phyloP scores from a whole-genome alignment of 768 basidiomycete genomes.

The Mycena chlorophos region DNA sequence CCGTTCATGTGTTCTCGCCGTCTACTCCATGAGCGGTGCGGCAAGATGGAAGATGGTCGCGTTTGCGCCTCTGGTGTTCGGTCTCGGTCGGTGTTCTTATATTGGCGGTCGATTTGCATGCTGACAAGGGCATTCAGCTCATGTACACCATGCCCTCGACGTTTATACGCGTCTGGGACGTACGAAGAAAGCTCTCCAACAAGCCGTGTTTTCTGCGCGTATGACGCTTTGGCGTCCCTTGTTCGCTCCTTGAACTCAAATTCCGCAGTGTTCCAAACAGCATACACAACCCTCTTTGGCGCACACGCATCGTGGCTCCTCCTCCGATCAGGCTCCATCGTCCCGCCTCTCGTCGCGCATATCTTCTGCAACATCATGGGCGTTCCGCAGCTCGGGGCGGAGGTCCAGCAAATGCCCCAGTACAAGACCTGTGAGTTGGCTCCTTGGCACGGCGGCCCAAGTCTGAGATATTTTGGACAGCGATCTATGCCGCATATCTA shows the following conservation, averaged over 20 bases:
- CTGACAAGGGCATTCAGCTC: conserved; percentile 53
- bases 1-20: conserved; percentile 76
- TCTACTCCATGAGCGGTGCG: conserved; percentile 66
- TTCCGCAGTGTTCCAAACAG: conserved; percentile 77
- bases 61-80: conserved; percentile 83
- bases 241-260: not conserved
- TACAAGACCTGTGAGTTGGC: conserved; percentile 49
- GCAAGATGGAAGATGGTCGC: conserved; percentile 66
- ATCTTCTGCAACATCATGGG: conserved; percentile 96
- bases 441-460: not conserved
- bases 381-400: conserved; percentile 64
- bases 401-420: conserved; percentile 53
- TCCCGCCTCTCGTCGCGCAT: conserved; percentile 78
- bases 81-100: conserved; percentile 59
- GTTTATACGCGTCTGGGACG: conserved; percentile 74
- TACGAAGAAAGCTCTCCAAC: conserved; percentile 59
- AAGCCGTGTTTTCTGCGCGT: conserved; percentile 60
- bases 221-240: conserved; percentile 22
- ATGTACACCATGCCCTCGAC: conserved; percentile 92
- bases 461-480: conserved; percentile 7
- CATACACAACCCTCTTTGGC: conserved; percentile 92
- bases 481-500: conserved; percentile 4
- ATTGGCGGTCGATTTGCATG: not conserved
- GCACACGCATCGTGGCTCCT: conserved; percentile 85
- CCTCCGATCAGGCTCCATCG: conserved; percentile 79